Base-by-base conservation (phyloP, 2,329 filamentous ascomycete species). In the Aspergillus tubingensis region DNA sequence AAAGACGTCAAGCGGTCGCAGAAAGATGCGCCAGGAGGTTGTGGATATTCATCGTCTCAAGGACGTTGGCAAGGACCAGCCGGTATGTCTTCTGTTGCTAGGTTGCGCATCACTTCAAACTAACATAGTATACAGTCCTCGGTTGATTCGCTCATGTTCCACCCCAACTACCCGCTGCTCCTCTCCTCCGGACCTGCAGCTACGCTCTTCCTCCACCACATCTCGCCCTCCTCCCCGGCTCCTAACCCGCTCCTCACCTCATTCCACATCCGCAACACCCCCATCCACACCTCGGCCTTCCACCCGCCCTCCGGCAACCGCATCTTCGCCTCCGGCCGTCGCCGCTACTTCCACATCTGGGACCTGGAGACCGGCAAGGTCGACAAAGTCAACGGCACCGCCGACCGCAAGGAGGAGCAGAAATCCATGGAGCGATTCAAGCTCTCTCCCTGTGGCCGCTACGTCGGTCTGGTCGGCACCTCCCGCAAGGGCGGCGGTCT, bases 271-370 rank as follows among this genome's bases (percentile, higher is more conserved):
- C 89, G 88, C 71, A 85, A 86, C 64, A 94, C 92, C 0, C 91
- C 93, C n/a, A 83, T 99, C 56, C 87, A 89, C 60, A 92, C 90
- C 10, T 92, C 93, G 6, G 85, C 90, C 39, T 98, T 99, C 76
- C 82, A 92, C 59, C 85, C 84, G 25, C 86, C 89, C 4, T 79
- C 80, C 15, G 91, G 91, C 64, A 88, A 90, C 64, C 89, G 89
- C 68, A 90, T 99, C 66, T 91, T 96, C 76, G 91, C 97, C 61
- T 90, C 92, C 17, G 93, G 93, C 39, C 89, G 94, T 38, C 87
- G 95, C 53, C 88, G 88, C 64, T 98, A 92, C 80, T 97, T 98
- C 77, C 95, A 98, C 78, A 88, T 90, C 66, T 99, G 95, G 95
- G 89, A 98, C 70, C 84, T 99, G 23, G 82, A 89, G 47, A 88